Evolutionary conservation across 2,329 filamentous ascomycete species (phyloP).

Genomic region (Pyricularia pennisetigena): DNA sequence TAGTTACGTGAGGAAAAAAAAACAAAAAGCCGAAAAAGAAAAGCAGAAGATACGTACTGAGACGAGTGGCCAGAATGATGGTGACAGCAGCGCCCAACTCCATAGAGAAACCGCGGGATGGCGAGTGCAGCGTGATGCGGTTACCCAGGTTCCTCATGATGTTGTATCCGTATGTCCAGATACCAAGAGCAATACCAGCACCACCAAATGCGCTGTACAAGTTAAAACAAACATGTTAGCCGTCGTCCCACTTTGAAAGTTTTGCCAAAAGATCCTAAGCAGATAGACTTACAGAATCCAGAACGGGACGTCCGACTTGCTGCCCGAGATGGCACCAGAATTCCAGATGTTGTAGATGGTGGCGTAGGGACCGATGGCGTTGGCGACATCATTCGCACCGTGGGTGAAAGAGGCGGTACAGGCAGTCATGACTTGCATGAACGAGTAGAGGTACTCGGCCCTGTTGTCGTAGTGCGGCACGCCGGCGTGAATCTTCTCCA

Average conservation of each 20-base stretch:
- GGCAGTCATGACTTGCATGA: conserved; percentile 56
- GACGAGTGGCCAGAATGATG: conserved; percentile 52
- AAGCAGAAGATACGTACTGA: conserved; percentile 25
- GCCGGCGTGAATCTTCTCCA: conserved; percentile 44
- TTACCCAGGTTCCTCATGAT: conserved; percentile 52
- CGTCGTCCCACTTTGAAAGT: background rate
- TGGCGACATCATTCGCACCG: conserved; percentile 58
- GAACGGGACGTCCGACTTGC: conserved; percentile 39
- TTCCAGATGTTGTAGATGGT: conserved; percentile 53
- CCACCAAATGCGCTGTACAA: conserved; percentile 17
- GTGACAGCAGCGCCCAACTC: conserved; percentile 37
- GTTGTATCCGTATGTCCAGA: conserved; percentile 53
- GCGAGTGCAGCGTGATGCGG: conserved; percentile 46
- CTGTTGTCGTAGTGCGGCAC: conserved; percentile 53
- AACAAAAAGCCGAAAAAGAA: too few species aligned
- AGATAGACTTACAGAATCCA: conserved; percentile 38
- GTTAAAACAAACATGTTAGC: background rate
- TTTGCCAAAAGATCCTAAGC: background rate
- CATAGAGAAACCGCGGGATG: conserved; percentile 24
- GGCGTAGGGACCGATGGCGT: conserved; percentile 52
- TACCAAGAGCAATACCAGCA: conserved; percentile 33
- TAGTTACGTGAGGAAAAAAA: background rate
- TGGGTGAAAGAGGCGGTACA: conserved; percentile 67
- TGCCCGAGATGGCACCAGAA: conserved; percentile 29
- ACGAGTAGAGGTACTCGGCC: conserved; percentile 59